Evolutionary conservation across 176 grass and related monocot species (phyloP).

Genomic region (Pontederia paniculata): DNA sequence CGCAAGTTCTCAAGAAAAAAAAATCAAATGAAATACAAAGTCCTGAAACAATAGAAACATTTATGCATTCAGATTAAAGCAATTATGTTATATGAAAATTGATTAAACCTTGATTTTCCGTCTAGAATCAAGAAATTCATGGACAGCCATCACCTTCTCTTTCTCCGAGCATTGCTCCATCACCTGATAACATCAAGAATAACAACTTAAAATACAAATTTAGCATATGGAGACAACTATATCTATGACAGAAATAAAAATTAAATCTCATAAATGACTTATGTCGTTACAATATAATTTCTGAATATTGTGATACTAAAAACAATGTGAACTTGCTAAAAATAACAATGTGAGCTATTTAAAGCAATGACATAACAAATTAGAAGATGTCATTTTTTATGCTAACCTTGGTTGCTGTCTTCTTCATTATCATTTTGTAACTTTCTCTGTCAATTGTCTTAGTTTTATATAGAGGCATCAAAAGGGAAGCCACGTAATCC

Average conservation of each 20-base stretch:
- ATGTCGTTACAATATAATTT: background rate
- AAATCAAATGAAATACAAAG: background rate
- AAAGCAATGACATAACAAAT: background rate
- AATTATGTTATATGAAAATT: conserved; percentile 19
- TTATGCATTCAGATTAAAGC: conserved; percentile 10
- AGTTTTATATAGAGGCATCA: conserved; percentile 89
- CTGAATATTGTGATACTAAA: background rate
- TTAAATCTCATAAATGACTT: background rate
- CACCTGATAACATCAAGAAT: conserved; percentile 43
- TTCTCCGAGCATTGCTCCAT: conserved; percentile 72
- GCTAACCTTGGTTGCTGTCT: conserved; percentile 90
- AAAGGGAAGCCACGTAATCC: conserved; percentile 62
- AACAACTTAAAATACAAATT: conserved; percentile 20
- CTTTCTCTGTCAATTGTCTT: conserved; percentile 62
- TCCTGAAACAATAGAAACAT: background rate
- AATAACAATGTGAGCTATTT: background rate
- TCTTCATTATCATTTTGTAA: conserved; percentile 91
- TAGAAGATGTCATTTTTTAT: too few relatives aligned
- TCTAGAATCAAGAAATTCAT: conserved; percentile 84
- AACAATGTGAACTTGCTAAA: background rate
- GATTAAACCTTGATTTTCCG: conserved; percentile 74
- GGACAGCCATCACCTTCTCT: conserved; percentile 74
- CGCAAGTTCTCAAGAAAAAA: background rate
- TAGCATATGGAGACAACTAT: too few relatives aligned
- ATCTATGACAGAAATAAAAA: too few relatives aligned